These are phyloP conservation scores for Candida fluviatilis DNA, from an alignment of 805 yeast genomes.

Conservation along the genomic window DNA sequence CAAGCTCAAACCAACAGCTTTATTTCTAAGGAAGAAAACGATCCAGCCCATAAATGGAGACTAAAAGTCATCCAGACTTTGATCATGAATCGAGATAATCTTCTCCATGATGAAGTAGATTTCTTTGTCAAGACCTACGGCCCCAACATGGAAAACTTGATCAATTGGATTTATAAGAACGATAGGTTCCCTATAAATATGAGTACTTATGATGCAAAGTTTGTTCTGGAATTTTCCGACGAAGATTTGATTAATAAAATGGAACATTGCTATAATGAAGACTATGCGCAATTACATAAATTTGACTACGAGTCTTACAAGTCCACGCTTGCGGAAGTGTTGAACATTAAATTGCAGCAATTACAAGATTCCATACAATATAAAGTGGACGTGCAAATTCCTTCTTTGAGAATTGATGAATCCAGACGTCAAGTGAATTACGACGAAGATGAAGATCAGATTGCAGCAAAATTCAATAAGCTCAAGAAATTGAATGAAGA, in stretches of 20 bases:
- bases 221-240: slow-evolving; percentile 16
- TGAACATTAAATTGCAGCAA: slow-evolving; percentile 18
- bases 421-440: slow-evolving; percentile 26
- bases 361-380: slow-evolving; percentile 13
- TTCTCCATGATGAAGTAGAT: slow-evolving; percentile 14
- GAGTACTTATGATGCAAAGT: slow-evolving; percentile 16
- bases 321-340: slow-evolving; percentile 22
- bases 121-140: slow-evolving; percentile 27
- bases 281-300: slow-evolving; percentile 9
- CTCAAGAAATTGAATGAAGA: slow-evolving; percentile 33
- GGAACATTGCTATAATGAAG: slow-evolving; percentile 11
- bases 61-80: slow-evolving; percentile 24
- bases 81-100: slow-evolving; percentile 24
- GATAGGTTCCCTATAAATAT: slow-evolving; percentile 14
- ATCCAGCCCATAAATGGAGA: slow-evolving; percentile 29
- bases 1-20: slow-evolving; percentile 15
- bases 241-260: slow-evolving; percentile 22
- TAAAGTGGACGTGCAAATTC: slow-evolving; percentile 14
- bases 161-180: slow-evolving; percentile 26
- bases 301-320: slow-evolving; percentile 26
- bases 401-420: slow-evolving; percentile 21
- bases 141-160: slow-evolving; percentile 18
- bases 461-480: slow-evolving; percentile 28
- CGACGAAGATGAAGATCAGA: slow-evolving; percentile 30
- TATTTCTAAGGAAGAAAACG: slow-evolving; percentile 13